Evolutionary conservation across 1,284 basidiomycete genomes (phyloP), one percentile per base, ranked within the genome.

Genomic region (Cryptococcus sp.): DNA sequence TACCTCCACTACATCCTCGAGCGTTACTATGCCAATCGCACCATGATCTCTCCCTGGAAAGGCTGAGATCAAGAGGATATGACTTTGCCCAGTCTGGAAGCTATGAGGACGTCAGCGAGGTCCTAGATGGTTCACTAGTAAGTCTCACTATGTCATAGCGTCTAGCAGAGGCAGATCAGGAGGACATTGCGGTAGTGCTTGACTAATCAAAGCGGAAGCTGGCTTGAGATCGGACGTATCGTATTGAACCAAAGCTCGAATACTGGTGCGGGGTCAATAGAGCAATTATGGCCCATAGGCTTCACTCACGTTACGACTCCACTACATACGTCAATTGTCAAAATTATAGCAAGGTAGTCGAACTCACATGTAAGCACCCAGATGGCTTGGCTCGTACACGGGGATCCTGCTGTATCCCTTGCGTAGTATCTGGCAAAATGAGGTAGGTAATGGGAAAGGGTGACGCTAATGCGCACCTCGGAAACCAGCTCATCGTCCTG

Each of bases 21-120:
- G 69, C 4, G 79, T 90, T 46, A 90, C 83, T 0, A 90, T 83
- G 31, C 90, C 90, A 15, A 91, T 80, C 0, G 84, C 90, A 38
- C 89, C 89, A 10, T 85, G 83, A 7, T 86, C 79, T 48, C 81
- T 72, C 0, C 92, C 92, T 0, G 92, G 91, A 1, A 85, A 84
- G 7, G 78, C 80, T 56, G 89, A 90, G 7, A 98, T 84, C 15
- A 98, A 80, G 15, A 98, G 81, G 60, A 97, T 83, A 77, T 98
- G 94, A 6, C 90, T 90, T 46, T 90, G 84, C 2, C 94, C 94
- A 1, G 89, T 91, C 80, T 97, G 94, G 80, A 89, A 91, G 66
- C 67, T 79, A 59, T 7, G 10, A 33, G 5, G 13, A 10, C 43
- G 4, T 50, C 7, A 35, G 36, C 31, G 34, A 11, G 6, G 36